Conservation (phyloP, 345 rosid genomes). For the Citrus australasica region DNA sequence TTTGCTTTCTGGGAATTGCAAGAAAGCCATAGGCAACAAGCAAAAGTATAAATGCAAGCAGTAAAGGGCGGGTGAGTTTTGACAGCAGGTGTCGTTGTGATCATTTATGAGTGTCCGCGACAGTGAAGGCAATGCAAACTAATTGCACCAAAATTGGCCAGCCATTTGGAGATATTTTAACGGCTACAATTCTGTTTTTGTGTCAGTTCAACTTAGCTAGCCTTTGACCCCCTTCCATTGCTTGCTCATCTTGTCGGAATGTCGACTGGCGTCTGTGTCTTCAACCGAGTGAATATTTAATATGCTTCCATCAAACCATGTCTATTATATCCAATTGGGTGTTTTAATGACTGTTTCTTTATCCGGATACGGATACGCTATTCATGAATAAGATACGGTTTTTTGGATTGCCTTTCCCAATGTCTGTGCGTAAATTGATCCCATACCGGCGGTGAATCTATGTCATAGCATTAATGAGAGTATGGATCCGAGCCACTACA, state of each 20-base stretch:
- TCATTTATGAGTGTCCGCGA: not conserved
- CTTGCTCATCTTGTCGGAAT: not conserved
- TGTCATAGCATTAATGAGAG: no score
- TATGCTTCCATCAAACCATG: not conserved
- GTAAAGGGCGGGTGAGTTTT: not conserved
- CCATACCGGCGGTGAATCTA: no score
- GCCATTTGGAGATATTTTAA: not conserved
- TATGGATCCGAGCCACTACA: fast-evolving
- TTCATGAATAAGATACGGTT: no score
- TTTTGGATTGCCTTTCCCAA: no score
- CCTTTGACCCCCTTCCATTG: not conserved
- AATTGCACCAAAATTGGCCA: not conserved
- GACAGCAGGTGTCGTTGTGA: not conserved
- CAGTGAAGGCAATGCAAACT: not conserved
- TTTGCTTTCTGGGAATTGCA: not conserved
- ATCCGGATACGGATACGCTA: not conserved
- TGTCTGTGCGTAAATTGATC: no score
- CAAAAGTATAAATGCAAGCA: not conserved
- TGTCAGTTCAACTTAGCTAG: not conserved
- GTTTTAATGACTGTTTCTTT: not conserved
- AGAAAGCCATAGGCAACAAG: not conserved
- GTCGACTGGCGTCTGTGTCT: not conserved
- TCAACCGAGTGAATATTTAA: no score
- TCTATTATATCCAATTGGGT: not conserved
- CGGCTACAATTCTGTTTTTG: not conserved